phyloP scores from a whole-genome alignment of 805 yeast species.

The Aciculoconidium aculeatum region DNA sequence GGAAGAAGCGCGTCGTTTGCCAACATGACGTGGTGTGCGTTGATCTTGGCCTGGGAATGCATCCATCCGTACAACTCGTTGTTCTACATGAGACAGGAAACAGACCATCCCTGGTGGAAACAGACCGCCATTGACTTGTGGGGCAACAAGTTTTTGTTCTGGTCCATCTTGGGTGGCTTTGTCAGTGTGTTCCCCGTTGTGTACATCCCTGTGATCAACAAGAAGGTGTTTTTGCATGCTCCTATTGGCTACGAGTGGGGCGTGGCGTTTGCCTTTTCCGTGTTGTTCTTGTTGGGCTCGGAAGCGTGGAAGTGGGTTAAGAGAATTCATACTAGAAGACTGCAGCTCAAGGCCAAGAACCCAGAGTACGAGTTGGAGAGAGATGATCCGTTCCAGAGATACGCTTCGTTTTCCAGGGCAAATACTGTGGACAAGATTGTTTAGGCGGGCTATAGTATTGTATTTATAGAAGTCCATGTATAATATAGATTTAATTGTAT shows the following conservation, averaged over 20 bases:
- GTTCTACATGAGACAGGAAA: slow-evolving; percentile 63
- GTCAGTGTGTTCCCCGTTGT: slow-evolving; percentile 73
- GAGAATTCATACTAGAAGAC: slow-evolving; percentile 45
- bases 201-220: slow-evolving; percentile 83
- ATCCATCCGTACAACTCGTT: slow-evolving; percentile 65
- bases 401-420: slow-evolving; percentile 52
- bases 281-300: slow-evolving; percentile 51
- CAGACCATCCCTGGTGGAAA: slow-evolving; percentile 48
- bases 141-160: slow-evolving; percentile 70
- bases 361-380: slow-evolving; percentile 63
- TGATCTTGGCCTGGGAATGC: slow-evolving; percentile 81
- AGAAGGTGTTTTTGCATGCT: slow-evolving; percentile 65
- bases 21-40: slow-evolving; percentile 82
- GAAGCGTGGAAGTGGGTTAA: slow-evolving; percentile 67
- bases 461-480: no score
- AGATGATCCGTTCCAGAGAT: slow-evolving; percentile 56
- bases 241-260: slow-evolving; percentile 82
- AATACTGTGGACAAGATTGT: slow-evolving; percentile 33
- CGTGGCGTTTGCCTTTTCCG: slow-evolving; percentile 53
- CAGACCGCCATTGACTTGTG: slow-evolving; percentile 62
- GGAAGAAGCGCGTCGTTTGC: slow-evolving; percentile 77
- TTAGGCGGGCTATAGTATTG: no score
- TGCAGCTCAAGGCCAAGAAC: slow-evolving; percentile 30
- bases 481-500: no score
- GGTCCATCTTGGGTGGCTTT: slow-evolving; percentile 73